Percentiles rank a stretch among this genome's conserved stretches.
Conservation (phyloP, 495 filamentous ascomycete species). For the Podospora pseudoanserina region DNA sequence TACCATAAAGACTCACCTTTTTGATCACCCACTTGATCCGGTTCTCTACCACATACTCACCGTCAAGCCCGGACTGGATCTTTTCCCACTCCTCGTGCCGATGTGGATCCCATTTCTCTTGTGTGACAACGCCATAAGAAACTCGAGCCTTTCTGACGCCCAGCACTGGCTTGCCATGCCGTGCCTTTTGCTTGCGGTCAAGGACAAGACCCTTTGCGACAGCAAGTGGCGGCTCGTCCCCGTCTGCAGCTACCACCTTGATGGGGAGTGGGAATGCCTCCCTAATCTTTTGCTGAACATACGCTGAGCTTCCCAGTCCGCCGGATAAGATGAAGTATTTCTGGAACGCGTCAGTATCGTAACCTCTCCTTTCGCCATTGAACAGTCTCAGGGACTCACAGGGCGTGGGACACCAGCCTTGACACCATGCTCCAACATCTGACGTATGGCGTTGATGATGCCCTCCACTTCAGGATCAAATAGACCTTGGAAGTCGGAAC, state of each 20-base stretch:
- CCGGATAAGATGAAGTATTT: slow-evolving; percentile 3
- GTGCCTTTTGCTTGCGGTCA: slow-evolving; percentile 2
- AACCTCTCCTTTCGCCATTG: background rate
- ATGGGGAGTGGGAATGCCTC: background rate
- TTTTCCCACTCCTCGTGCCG: background rate
- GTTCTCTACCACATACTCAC: background rate
- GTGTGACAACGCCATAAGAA: background rate
- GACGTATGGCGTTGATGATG: slow-evolving; percentile 1
- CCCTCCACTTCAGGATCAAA: slow-evolving; percentile 1
- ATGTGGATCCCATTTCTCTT: background rate
- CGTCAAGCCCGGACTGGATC: background rate
- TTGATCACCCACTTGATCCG: slow-evolving; percentile 5
- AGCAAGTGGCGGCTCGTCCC: background rate
- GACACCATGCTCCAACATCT: background rate
- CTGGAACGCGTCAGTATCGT: background rate
- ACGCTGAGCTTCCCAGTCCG: background rate
- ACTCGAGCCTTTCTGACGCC: background rate
- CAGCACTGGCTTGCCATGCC: background rate
- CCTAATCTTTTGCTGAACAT: background rate
- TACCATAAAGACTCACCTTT: background rate
- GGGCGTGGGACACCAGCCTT: background rate
- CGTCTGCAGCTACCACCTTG: background rate
- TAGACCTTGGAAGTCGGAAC: background rate
- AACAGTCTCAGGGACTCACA: background rate
- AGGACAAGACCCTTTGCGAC: slow-evolving; percentile 4